Base-by-base conservation (phyloP, 257 asterid genomes). In the Coffea eugenioides region DNA sequence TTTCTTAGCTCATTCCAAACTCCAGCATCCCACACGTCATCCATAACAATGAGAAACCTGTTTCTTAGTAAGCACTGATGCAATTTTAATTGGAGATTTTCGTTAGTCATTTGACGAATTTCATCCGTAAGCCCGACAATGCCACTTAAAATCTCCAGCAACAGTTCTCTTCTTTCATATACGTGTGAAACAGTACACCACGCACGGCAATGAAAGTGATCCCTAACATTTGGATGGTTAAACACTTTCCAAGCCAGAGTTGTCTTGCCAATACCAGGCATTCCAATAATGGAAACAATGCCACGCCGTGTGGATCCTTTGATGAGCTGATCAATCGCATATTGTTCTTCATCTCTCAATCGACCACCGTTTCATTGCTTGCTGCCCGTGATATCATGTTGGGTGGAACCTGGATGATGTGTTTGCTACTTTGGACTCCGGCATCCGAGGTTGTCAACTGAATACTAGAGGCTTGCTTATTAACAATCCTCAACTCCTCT, bases 261-360 rank as follows among this genome's bases (percentile, higher is more conserved):
- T 39, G 78, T 56, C 69, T 74, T 74, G 12, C 69, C 78, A 57
- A 57, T 74, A 36, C 79, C 79, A 2, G 56, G 41, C 56, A 75
- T 75, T 7, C 79, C 79, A 21, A 75, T 70, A 59, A 75, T 57
- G 8, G 79, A 75, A 41, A 75, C 79, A 75, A 75, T 36, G 2
- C 23, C 41, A 36, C 36, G 20, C 39, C 36, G 54, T 46, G 48
- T 3, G 41, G 75, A 71, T 5, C 78, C 69, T 36, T 36, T 43
- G 57, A 70, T 59, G 6, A 75, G 79, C 15, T 6, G 56, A 8
- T 75, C 70, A 41, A 41, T 7, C 39, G 59, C 41, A 5, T 11
- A 41, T 39, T 41, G 23, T 41, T 75, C 69, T 25, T 75, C 56
- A 23, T 75, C 70, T 1, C 25, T 18, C 1, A 75, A 12, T 62